Base-by-base conservation (phyloP, 306 rosid species). In the Vigna mungo region DNA sequence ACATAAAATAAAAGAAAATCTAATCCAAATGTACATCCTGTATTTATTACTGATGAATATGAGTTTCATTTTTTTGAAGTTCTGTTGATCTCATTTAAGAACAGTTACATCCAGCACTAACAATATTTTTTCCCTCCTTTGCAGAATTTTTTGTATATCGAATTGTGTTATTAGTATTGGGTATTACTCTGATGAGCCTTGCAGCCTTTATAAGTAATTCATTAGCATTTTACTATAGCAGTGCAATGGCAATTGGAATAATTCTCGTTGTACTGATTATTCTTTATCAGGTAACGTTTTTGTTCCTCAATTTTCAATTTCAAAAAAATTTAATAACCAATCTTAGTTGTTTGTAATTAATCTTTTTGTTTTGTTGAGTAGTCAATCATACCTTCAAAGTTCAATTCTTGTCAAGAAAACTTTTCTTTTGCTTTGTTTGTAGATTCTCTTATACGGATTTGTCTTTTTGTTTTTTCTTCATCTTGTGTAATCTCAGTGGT, bases 191-290 rank as follows among this genome's bases (percentile, higher is more conserved):
- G 87, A 71, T 92, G 93, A 88, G 90, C 86, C 68, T 79, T 81
- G 96, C 99, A 16, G 81, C 96, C 74, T 64, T 71, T 43, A 71
- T 90, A 66, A 86, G 99, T 92, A 81, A 87, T 18, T 95, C 97
- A 8, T 78, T 92, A 60, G 84, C 86, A 78, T 95, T 92, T 79
- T 95, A 92, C 84, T 92, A 92, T 61, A 61, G 93, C 74, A 88
- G 96, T 9, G 94, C 92, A 79, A 95, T 95, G 97, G 81, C 88
- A 46, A 58, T 92, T 41, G 97, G 99, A 58, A 85, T 90, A 73
- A 80, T 92, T 79, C 96, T 95, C 76, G 91, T 95, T 68, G 77
- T 90, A 83, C 71, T 90, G 87, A 81, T 95, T 49, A 86, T 95
- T 87, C 97, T 95, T 77, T 95, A 88, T 80, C 99, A 92, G 97